Base-by-base conservation (phyloP, 164 flowering plant genomes). In the Warburgia ugandensis region DNA sequence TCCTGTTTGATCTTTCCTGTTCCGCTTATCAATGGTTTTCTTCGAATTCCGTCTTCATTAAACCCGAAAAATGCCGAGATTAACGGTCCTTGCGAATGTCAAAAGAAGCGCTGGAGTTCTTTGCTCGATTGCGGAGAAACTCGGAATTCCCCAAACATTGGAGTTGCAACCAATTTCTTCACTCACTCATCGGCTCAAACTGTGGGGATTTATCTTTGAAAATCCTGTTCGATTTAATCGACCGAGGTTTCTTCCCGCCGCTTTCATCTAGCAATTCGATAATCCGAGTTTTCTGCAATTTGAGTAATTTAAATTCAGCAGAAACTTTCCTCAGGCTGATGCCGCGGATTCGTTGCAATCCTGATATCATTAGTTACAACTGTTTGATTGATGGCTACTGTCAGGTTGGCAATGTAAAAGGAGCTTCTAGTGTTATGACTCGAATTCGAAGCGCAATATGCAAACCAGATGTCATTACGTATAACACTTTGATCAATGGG, bases 321-420 rank as follows among this genome's bases (percentile, higher is more conserved):
- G 52, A 55, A 33, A 30, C 17, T 36, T 42, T 56, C 13, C 50
- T 62, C 29, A 29, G 29, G 1, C 65, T 48, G 25, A 70, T 73
- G 74, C 29, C 7, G 9, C 47, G 22, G 39, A 52, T 40, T 48
- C 55, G 62, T 13, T 38, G 67, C 37, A 40, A 29, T 27, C 70
- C 74, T 1, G 70, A 74, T 68, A 44, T 57, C 45, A 54, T 68
- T 55, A 55, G 56, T 11, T 70, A 53, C 47, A 70, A 72, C 28
- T 62, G 62, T 51, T 68, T 70, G 63, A 74, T 74, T 47, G 73
- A 74, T 56, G 73, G 73, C 43, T 48, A 50, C 45, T 74, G 71
- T 42, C 71, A 63, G 51, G 45, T 30, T 50, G 78, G 73, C 23
- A 28, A 60, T 38, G 29, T 70, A 46, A 60, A 68, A 36, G 64